Base-by-base conservation (phyloP, 2,329 filamentous ascomycete species). In the Fonsecaea pedrosoi region DNA sequence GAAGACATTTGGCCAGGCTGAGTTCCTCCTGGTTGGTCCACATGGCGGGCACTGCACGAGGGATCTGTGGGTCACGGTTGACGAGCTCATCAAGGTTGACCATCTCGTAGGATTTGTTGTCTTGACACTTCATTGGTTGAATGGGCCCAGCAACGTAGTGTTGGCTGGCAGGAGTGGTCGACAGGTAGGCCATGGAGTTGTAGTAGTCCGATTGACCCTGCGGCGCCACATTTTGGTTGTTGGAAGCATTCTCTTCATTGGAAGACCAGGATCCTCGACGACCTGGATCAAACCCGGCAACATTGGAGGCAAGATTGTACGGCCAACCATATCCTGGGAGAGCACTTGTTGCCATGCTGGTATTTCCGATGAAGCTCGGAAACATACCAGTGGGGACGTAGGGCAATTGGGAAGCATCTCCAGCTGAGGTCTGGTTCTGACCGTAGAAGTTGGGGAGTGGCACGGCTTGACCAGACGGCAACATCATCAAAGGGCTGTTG, bases 1-100 rank as follows among this genome's bases (percentile, higher is more conserved):
- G 92, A 57, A 99, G 84, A 76, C 94, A 96, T 79, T 97, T 94
- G 70, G 97, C 94, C 34, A 98, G 87, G 50, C 91, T 94, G 84
- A 97, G 92, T 65, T 94, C 94, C 30, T 89, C 90, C 34, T 92
- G 92, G 65, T 91, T 93, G 75, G 92, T 83, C 80, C 81, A 94
- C 71, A 93, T 89, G 6, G 95, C 94, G 15, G 94, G 94, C 54
- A 99, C 94, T 59, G 95, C 94, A 70, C 87, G 86, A 21, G 95
- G 95, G 69, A 99, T 91, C 0, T 88, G 80, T 18, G 95, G 95
- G n/a, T 93, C 89, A 75, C 91, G 87, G 74, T 89, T 83, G 53
- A 92, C 82, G 57, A 94, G 79, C 21, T 86, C 86, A 64, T 92
- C 88, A 60, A 93, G 74, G 60, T 83, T 80, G 69, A 80, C 79